Evolutionary conservation across 768 basidiomycete genomes (phyloP).

Genomic region (Auricularia sp.): DNA sequence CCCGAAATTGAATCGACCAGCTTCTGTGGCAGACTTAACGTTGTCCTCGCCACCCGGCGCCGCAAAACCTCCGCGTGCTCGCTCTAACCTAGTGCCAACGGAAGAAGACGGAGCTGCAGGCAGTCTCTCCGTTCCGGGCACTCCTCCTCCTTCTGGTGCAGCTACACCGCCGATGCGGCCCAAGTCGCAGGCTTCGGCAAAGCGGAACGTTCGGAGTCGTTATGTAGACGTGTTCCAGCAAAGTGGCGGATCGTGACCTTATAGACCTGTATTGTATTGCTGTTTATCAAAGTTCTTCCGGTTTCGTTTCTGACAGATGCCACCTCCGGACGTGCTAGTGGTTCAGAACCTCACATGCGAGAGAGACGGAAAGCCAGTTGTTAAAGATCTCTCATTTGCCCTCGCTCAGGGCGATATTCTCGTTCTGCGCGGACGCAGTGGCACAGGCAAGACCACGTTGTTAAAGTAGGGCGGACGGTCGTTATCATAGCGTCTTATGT

Average conservation of each 20-base stretch:
- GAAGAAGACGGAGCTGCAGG: conserved; percentile 16
- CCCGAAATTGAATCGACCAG: conserved; percentile 35
- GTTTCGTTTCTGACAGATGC: not conserved
- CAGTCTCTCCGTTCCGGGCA: conserved; percentile 12
- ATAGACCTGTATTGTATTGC: not conserved
- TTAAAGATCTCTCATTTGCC: conserved; percentile 48
- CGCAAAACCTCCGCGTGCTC: conserved; percentile 40
- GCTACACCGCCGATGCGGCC: conserved; percentile 38
- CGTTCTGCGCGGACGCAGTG: conserved; percentile 70
- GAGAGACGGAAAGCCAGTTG: conserved; percentile 13
- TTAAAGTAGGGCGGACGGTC: conserved; percentile 40
- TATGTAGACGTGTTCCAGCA: conserved; percentile 89
- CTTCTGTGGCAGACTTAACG: conserved; percentile 54
- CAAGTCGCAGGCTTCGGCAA: conserved; percentile 47
- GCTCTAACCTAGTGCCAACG: conserved; percentile 54
- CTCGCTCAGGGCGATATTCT: conserved; percentile 67
- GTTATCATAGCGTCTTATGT: not conserved
- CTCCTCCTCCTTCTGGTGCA: conserved; percentile 19
- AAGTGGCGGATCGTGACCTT: conserved; percentile 13
- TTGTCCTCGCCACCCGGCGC: conserved; percentile 19
- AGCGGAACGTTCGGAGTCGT: conserved; percentile 67
- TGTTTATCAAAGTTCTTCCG: not conserved
- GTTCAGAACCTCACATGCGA: too few relatives aligned
- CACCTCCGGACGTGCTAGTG: too few relatives aligned
- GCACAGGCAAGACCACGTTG: conserved; percentile 69